These are phyloP conservation scores for Vairimorpha ceranae DNA, from an alignment of 371 early-diverging fungal genomes.

Conservation along the genomic window DNA sequence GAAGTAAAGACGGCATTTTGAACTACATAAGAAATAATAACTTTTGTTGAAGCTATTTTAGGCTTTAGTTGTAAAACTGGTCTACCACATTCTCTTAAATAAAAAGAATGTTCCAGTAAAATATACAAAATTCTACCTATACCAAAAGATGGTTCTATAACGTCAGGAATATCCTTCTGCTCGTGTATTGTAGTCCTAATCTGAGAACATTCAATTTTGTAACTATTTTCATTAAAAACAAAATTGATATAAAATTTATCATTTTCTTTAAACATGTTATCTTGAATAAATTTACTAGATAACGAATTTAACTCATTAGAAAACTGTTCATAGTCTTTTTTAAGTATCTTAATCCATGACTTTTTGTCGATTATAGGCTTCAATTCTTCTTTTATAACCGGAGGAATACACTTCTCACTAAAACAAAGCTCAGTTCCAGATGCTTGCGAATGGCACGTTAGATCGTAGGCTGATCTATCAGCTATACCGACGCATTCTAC, in stretches of 20 bases:
- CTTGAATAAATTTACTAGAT: constrained; percentile 39
- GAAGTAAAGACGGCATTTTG: constrained; percentile 70
- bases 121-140: constrained; percentile 94
- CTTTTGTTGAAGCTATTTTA: constrained; percentile 82
- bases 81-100: constrained; percentile 74
- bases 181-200: constrained; percentile 61
- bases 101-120: constrained; percentile 88
- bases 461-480: constrained; percentile 92
- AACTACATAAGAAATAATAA: constrained; percentile 77
- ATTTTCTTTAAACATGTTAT: constrained; percentile 7
- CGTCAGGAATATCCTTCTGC: constrained; percentile 89
- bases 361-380: constrained; percentile 65
- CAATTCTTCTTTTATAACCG: constrained; percentile 58
- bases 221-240: constrained; percentile 28
- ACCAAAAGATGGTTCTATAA: constrained; percentile 99
- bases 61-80: constrained; percentile 65
- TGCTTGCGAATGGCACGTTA: constrained; percentile 77
- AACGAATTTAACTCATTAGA: constrained; percentile 33
- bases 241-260: constrained; percentile 32
- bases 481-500: constrained; percentile 99
- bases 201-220: constrained; percentile 15
- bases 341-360: constrained; percentile 66
- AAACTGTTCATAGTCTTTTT: constrained; percentile 40
- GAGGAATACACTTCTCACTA: constrained; percentile 76
- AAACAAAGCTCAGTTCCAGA: constrained; percentile 85